phyloP scores from a whole-genome alignment of 352 stramenopile species.

The Phytophthora constricta region DNA sequence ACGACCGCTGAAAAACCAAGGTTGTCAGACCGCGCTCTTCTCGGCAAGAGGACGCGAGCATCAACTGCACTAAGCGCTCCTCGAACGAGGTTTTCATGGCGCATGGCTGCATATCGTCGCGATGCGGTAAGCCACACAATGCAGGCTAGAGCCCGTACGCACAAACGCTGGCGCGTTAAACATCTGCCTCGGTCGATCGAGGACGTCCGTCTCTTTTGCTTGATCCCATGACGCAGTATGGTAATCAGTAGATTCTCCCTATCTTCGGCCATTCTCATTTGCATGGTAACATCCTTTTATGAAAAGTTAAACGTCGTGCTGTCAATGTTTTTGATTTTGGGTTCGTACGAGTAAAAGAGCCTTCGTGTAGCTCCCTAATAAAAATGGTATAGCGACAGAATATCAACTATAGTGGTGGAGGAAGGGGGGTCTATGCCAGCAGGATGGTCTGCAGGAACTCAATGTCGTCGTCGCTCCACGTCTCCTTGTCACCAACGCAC shows the following conservation, averaged over 20 bases:
- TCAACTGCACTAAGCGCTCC: too few species aligned
- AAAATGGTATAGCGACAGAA: slow-evolving; percentile 36
- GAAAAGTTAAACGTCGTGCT: not conserved
- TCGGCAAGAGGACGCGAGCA: too few species aligned
- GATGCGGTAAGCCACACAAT: too few species aligned
- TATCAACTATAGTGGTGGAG: slow-evolving; percentile 28
- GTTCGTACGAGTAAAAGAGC: slow-evolving; percentile 27
- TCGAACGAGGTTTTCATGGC: too few species aligned
- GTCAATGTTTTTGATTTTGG: slow-evolving; percentile 18
- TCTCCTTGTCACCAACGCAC: slow-evolving; percentile 54
- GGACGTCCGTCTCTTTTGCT: not conserved
- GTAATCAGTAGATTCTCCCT: not conserved
- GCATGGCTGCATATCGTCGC: too few species aligned
- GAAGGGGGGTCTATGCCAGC: slow-evolving; percentile 45
- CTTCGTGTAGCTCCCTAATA: slow-evolving; percentile 41
- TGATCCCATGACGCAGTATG: not conserved
- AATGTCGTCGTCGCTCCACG: slow-evolving; percentile 86
- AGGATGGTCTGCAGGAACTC: slow-evolving; percentile 80
- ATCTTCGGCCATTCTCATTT: not conserved
- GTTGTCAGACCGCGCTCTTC: too few species aligned
- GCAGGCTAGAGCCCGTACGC: slow-evolving; percentile 1
- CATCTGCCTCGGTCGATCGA: not conserved
- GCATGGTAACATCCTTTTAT: not conserved
- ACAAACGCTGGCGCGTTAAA: slow-evolving; percentile 6
- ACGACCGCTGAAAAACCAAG: not conserved